phyloP scores from a whole-genome alignment of 179 eudicot genomes.

The Vitellaria paradoxa region DNA sequence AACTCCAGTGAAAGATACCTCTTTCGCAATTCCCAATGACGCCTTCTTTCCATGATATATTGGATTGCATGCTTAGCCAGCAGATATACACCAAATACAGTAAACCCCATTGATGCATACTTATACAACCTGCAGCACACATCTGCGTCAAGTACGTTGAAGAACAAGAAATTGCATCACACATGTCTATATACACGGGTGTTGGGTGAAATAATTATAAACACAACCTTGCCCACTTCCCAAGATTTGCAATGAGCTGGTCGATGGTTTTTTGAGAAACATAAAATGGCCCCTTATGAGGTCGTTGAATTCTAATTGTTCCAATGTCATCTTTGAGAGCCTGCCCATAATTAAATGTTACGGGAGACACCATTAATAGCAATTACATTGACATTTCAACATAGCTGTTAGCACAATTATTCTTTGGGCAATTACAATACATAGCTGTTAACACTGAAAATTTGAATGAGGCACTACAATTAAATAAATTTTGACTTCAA shows the following conservation, averaged over 20 bases:
- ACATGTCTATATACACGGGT: not conserved
- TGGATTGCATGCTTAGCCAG: conserved; percentile 79
- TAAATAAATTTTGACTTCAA: not conserved
- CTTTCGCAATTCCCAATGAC: conserved; percentile 77
- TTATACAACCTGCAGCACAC: conserved; percentile 68
- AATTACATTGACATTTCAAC: too few species aligned
- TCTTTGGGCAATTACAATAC: too few species aligned
- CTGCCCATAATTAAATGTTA: conserved; percentile 32
- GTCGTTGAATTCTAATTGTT: conserved; percentile 77
- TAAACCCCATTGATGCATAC: conserved; percentile 78
- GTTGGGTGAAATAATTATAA: not conserved
- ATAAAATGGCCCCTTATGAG: conserved; percentile 93
- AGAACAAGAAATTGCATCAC: not conserved
- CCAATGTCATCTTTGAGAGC: conserved; percentile 95
- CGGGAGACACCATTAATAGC: not conserved
- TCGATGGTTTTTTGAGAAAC: conserved; percentile 78
- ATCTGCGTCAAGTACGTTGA: conserved; percentile 6
- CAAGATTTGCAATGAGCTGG: conserved; percentile 91
- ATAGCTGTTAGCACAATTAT: too few species aligned
- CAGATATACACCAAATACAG: conserved; percentile 73
- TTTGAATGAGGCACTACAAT: not conserved
- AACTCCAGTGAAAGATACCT: conserved; percentile 41
- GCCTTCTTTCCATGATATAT: conserved; percentile 78
- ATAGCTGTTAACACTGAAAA: too few species aligned
- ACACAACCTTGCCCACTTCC: conserved; percentile 89